Conservation (phyloP, 768 basidiomycete species). For the Russula abietina region DNA sequence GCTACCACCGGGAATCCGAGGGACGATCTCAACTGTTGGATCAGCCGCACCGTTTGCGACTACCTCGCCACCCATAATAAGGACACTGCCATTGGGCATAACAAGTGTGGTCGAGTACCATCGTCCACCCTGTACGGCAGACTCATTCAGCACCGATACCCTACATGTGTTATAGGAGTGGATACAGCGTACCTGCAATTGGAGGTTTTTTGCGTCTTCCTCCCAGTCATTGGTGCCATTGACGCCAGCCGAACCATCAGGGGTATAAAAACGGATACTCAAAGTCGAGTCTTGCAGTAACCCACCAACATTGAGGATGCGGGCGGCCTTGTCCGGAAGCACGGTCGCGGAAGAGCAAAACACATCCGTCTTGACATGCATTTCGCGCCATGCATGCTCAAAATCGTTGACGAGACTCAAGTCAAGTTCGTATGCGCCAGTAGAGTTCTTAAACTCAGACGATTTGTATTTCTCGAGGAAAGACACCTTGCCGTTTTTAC, state of each 20-base stretch:
- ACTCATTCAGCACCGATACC: background rate
- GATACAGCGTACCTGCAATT: constrained; percentile 48
- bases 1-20: constrained; percentile 56
- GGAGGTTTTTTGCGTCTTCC: constrained; percentile 53
- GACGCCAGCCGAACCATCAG: constrained; percentile 58
- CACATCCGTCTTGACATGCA: constrained; percentile 72
- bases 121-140: constrained; percentile 43
- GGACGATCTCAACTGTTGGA: constrained; percentile 67
- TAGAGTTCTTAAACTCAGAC: constrained; percentile 54
- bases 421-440: constrained; percentile 77
- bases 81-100: constrained; percentile 65
- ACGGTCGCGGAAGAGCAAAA: constrained; percentile 73
- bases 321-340: constrained; percentile 66
- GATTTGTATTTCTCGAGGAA: constrained; percentile 75
- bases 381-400: constrained; percentile 57
- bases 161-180: background rate
- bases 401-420: constrained; percentile 45
- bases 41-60: constrained; percentile 63
- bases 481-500: constrained; percentile 75
- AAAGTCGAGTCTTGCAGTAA: constrained; percentile 67
- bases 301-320: constrained; percentile 61
- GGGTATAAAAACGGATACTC: constrained; percentile 67
- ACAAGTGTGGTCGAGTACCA: constrained; percentile 71
- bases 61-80: constrained; percentile 69
- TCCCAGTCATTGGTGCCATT: constrained; percentile 79